Evolutionary conservation across 139 green algal species (phyloP), one percentile per base, ranked within the genome.

Genomic region (Chlamydomonas urium): DNA sequence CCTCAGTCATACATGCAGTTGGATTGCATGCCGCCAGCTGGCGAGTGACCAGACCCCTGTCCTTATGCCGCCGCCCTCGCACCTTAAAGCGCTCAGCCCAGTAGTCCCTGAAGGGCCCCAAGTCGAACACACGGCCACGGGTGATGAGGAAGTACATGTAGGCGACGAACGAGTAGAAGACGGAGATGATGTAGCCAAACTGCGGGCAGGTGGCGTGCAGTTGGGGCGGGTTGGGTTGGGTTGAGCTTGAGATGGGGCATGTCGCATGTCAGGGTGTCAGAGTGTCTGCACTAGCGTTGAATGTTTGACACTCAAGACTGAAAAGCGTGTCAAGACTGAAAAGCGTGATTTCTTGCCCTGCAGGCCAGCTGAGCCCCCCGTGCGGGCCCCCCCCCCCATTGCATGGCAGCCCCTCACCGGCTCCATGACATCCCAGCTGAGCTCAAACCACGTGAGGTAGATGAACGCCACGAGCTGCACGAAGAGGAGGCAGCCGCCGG

Each of bases 341-440:
- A n/a, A n/a, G n/a, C n/a, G n/a, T n/a, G n/a, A n/a, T n/a, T n/a
- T n/a, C n/a, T n/a, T n/a, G n/a, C n/a, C n/a, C n/a, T n/a, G n/a
- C n/a, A n/a, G n/a, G n/a, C n/a, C n/a, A n/a, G n/a, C 42, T 50
- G 42, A 10, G 42, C 17, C 10, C 42, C 17, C 42, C 42, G 17
- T 17, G 42, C 17, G 10, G 10, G 17, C 42, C 42, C 17, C 10
- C 42, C 42, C 42, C 42, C 42, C 42, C 10, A 24, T 50, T 50
- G 42, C 48, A 60, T n/a, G 29, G n/a, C n/a, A n/a, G n/a, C n/a
- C n/a, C n/a, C 65, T 72, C 45, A 72, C 45, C 47, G 78, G 78
- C 65, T 84, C 78, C 73, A 84, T 80, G 6, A 84, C 78, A 23
- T 84, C 78, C 78, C 78, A 84, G 28, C 59, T 73, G 45, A 76